Evolutionary conservation across 2,329 filamentous ascomycete genomes (phyloP).

Genomic region (Cercospora brassicicola): DNA sequence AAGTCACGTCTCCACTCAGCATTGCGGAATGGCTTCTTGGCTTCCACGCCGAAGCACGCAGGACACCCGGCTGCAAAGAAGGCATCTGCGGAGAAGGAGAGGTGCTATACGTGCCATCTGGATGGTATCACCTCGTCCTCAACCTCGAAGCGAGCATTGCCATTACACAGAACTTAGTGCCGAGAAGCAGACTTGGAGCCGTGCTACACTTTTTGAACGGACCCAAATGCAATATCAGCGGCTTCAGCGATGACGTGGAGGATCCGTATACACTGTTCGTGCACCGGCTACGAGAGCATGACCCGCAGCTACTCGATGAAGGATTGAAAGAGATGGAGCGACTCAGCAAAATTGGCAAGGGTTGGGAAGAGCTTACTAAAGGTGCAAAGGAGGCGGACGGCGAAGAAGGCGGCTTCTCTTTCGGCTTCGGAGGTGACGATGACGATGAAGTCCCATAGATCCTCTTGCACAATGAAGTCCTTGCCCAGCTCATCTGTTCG

Average conservation of each 20-base stretch:
- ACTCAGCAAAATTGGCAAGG: constrained; percentile 67
- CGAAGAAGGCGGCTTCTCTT: constrained; percentile 58
- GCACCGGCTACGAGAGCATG: constrained; percentile 60
- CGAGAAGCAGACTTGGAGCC: constrained; percentile 67
- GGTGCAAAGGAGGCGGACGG: constrained; percentile 47
- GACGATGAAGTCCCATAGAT: constrained; percentile 34
- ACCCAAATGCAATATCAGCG: constrained; percentile 81
- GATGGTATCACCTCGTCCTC: constrained; percentile 96
- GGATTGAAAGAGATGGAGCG: constrained; percentile 66
- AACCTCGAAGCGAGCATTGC: constrained; percentile 84
- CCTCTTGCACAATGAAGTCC: not conserved
- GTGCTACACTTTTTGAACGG: constrained; percentile 79
- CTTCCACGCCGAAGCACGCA: constrained; percentile 81
- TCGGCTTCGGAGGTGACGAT: constrained; percentile 60
- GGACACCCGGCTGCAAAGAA: constrained; percentile 74
- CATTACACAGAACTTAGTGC: constrained; percentile 94
- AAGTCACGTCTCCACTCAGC: constrained; percentile 89
- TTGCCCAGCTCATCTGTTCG: not conserved
- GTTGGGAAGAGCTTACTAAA: constrained; percentile 79
- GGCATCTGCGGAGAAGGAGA: constrained; percentile 83
- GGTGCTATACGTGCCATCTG: constrained; percentile 85
- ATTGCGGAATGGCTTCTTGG: constrained; percentile 95
- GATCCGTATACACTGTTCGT: constrained; percentile 77
- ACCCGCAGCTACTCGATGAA: constrained; percentile 67
- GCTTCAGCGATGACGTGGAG: constrained; percentile 70